phyloP scores from a whole-genome alignment of 202 grass and related monocot species.

The Elaeis oleifera region DNA sequence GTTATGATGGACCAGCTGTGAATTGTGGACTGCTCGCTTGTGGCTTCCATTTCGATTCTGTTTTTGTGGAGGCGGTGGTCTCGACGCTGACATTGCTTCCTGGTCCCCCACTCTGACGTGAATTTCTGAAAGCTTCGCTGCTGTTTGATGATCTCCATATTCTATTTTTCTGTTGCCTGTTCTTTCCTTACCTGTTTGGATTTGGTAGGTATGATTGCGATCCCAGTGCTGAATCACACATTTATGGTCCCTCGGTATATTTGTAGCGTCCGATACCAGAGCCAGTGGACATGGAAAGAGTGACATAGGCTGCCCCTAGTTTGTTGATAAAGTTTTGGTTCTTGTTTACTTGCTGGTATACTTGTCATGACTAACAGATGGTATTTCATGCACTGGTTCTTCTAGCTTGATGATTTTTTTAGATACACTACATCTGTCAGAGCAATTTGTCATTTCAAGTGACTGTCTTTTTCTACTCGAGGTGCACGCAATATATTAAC shows the following conservation, averaged over 20 bases:
- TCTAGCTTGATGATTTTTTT: no score
- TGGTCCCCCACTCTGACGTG: conserved; percentile 11
- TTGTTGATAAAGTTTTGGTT: no score
- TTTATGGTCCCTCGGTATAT: conserved; percentile 11
- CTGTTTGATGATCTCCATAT: conserved; percentile 23
- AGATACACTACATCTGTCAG: no score
- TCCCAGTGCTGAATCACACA: conserved; percentile 8
- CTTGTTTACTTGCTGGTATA: no score
- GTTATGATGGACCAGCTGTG: background rate
- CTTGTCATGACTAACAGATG: no score
- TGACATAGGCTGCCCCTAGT: no score
- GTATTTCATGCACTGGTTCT: no score
- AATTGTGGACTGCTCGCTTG: no score
- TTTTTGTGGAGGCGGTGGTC: background rate
- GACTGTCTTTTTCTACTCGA: no score
- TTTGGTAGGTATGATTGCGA: conserved; percentile 26
- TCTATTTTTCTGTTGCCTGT: conserved; percentile 24
- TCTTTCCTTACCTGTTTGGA: conserved; percentile 24
- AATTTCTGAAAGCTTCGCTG: conserved; percentile 6
- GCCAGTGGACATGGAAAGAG: no score
- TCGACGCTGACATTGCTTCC: conserved; percentile 10
- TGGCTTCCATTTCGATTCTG: background rate
- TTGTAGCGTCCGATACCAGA: background rate
- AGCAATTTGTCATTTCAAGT: no score
- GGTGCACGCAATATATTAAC: no score